Percentiles rank a stretch among this genome's conserved stretches.
Conservation (phyloP, 257 asterid genomes). For the Scutellaria barbata region DNA sequence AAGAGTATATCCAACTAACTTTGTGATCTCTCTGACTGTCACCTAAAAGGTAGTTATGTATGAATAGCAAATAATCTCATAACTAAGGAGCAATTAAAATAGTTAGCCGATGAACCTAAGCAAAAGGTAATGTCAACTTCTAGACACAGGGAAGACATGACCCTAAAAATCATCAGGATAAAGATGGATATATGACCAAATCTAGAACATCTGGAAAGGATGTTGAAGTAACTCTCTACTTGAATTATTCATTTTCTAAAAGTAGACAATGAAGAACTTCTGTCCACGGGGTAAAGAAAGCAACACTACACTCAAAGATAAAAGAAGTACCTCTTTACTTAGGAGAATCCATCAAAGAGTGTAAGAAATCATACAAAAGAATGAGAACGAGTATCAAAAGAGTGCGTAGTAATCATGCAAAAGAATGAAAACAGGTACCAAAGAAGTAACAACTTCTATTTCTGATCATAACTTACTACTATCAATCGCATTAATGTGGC, state of each 20-base stretch:
- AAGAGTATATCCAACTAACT: background rate
- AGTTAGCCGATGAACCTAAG: constrained; percentile 15
- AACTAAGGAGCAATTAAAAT: background rate
- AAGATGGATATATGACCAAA: constrained; percentile 6
- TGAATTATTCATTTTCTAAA: constrained; percentile 1
- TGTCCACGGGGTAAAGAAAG: background rate
- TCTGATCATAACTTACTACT: background rate
- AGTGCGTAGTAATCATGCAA: background rate
- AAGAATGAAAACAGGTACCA: background rate
- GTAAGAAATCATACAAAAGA: background rate
- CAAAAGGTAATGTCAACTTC: constrained; percentile 15
- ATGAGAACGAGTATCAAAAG: background rate
- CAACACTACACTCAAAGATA: background rate
- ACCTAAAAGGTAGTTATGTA: background rate
- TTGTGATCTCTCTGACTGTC: constrained; percentile 19
- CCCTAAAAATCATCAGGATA: background rate
- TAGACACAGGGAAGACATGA: background rate
- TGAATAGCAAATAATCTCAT: constrained; percentile 7
- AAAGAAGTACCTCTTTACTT: background rate
- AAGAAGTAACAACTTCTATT: background rate
- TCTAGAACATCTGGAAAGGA: background rate
- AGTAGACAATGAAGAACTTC: background rate
- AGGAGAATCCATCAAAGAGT: background rate
- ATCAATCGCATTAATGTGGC: constrained; percentile 4
- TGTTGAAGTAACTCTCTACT: background rate